A percentile compares a stretch with the other conserved stretches of the same genome.
These are phyloP conservation scores for Rubroboletus satanas DNA, from an alignment of 768 basidiomycete genomes.

Conservation along the genomic window DNA sequence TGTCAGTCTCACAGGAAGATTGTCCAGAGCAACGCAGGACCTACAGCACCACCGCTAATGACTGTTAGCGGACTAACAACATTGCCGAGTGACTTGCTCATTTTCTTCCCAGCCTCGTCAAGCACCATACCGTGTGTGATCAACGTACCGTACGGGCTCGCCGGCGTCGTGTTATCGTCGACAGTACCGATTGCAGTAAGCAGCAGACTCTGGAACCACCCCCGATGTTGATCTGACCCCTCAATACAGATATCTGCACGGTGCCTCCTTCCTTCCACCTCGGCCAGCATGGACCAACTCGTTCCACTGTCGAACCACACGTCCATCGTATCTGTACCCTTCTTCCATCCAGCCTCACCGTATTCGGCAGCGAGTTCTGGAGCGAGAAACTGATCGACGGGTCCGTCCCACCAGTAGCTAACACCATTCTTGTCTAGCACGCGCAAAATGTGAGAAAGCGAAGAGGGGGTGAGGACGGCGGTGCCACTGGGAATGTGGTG, in stretches of 20 bases:
- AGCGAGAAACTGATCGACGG: constrained; percentile 77
- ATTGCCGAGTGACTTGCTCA: constrained; percentile 98
- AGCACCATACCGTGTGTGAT: constrained; percentile 98
- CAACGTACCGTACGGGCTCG: constrained; percentile 66
- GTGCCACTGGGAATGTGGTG: constrained; percentile 59
- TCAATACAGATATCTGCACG: constrained; percentile 88
- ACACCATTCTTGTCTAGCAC: constrained; percentile 73
- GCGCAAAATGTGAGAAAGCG: constrained; percentile 69
- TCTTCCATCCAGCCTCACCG: constrained; percentile 51
- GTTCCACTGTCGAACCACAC: constrained; percentile 99
- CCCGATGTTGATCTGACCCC: constrained; percentile 95
- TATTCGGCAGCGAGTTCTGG: constrained; percentile 50
- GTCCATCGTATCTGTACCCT: constrained; percentile 95
- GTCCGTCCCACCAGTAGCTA: constrained; percentile 90
- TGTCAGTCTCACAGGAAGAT: neutral
- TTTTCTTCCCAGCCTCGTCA: constrained; percentile 83
- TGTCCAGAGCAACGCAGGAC: constrained; percentile 17
- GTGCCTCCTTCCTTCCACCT: constrained; percentile 37
- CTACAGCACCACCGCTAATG: constrained; percentile 72
- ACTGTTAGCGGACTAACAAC: constrained; percentile 81
- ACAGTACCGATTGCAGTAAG: constrained; percentile 66
- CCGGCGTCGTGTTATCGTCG: constrained; percentile 13
- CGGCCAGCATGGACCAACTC: constrained; percentile 79
- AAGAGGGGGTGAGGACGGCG: constrained; percentile 59
- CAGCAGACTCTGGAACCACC: constrained; percentile 97